phyloP scores from a whole-genome alignment of 202 grass and related monocot genomes.

The Setaria italica region DNA sequence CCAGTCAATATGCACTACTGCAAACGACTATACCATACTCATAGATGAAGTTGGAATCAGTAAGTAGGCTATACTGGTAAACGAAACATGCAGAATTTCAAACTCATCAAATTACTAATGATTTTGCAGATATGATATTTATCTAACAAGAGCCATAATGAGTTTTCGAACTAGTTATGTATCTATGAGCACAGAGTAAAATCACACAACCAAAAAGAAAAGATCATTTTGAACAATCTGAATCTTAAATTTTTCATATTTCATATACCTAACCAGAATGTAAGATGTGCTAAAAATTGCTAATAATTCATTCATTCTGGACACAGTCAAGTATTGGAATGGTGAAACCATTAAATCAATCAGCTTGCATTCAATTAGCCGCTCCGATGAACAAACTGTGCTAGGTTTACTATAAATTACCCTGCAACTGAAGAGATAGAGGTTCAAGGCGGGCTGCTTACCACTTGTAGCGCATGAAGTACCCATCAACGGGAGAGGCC shows the following conservation, averaged over 20 bases:
- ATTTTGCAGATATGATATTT: background rate
- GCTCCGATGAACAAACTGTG: background rate
- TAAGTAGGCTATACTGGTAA: background rate
- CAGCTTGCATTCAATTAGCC: background rate
- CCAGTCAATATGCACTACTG: background rate
- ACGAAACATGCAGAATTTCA: background rate
- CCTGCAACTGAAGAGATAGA: no score
- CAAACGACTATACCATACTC: background rate
- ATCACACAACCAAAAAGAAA: background rate
- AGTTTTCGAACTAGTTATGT: background rate
- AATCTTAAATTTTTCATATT: background rate
- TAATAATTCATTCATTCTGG: background rate
- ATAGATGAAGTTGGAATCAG: background rate
- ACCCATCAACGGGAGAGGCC: constrained; percentile 58
- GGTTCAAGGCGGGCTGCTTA: constrained; percentile 32
- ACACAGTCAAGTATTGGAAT: background rate
- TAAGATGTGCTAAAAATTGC: background rate
- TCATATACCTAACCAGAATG: background rate
- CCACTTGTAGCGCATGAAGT: constrained; percentile 85
- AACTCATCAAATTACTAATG: background rate
- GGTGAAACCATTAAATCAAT: background rate
- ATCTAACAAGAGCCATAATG: background rate
- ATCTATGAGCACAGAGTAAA: constrained; percentile 14
- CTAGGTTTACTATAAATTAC: constrained; percentile 5
- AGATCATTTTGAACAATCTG: background rate